Evolutionary conservation across 2,329 filamentous ascomycete species (phyloP).

Genomic region (Dendrostoma leiphaemia): DNA sequence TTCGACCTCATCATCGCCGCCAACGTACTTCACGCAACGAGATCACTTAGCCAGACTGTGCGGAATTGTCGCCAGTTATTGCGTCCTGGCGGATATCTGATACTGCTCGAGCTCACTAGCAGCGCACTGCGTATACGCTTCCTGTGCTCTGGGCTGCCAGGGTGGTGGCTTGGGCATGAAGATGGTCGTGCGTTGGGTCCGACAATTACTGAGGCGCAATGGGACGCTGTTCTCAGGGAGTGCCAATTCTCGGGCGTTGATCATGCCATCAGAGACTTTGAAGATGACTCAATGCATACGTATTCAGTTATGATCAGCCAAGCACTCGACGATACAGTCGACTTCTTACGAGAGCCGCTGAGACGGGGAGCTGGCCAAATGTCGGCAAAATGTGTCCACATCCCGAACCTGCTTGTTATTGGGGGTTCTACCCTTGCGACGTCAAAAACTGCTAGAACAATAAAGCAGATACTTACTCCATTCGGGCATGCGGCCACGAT

Average conservation of each 20-base stretch:
- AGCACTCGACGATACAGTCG: not conserved
- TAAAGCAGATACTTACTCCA: too few species aligned
- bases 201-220: not conserved
- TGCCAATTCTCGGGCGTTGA: not conserved
- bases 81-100: conserved; percentile 30
- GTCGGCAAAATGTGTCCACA: too few species aligned
- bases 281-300: not conserved
- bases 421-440: too few species aligned
- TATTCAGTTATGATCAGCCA: not conserved
- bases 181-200: not conserved
- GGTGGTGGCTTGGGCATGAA: not conserved
- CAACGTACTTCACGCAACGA: conserved; percentile 29
- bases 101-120: conserved; percentile 26
- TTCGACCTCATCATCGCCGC: conserved; percentile 32
- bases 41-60: conserved; percentile 21
- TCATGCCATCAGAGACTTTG: not conserved
- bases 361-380: not conserved
- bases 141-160: conserved; percentile 21
- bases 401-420: not conserved
- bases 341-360: not conserved
- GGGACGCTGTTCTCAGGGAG: not conserved
- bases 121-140: not conserved
- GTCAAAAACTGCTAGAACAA: too few species aligned
- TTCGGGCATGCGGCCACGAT: too few species aligned
- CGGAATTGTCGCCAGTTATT: conserved; percentile 25